These are phyloP conservation scores for Diplodia sapinea DNA, from an alignment of 2,329 filamentous ascomycete genomes.

Conservation along the genomic window DNA sequence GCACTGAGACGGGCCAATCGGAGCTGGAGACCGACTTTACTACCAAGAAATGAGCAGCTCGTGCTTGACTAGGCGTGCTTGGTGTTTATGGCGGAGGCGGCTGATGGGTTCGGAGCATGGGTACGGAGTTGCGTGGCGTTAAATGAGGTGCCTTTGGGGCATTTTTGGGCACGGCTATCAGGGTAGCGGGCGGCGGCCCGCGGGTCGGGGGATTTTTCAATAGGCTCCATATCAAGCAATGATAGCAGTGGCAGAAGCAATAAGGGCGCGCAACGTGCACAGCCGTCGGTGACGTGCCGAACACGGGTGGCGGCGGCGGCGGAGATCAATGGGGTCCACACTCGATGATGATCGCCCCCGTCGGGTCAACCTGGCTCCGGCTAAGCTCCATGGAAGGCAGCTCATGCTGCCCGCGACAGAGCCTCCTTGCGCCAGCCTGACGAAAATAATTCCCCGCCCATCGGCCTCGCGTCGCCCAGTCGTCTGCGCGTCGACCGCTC, in stretches of 20 bases:
- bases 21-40: constrained; percentile 86
- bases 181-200: background rate
- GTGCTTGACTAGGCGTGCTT: background rate
- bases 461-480: constrained; percentile 24
- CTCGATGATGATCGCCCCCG: constrained; percentile 17
- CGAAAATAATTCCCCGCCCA: constrained; percentile 28
- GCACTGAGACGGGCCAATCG: constrained; percentile 66
- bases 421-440: constrained; percentile 29
- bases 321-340: constrained; percentile 14
- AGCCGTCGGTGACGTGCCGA: constrained; percentile 9
- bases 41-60: constrained; percentile 57
- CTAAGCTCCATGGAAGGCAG: constrained; percentile 24
- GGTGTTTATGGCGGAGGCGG: background rate
- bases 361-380: constrained; percentile 26
- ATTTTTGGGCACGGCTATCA: constrained; percentile 9
- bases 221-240: constrained; percentile 7
- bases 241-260: constrained; percentile 18
- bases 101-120: background rate
- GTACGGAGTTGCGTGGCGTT: constrained; percentile 27
- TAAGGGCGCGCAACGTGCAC: background rate
- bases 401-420: constrained; percentile 25
- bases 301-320: background rate
- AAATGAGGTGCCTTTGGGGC: constrained; percentile 1
- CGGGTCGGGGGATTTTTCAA: constrained; percentile 5
- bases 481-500: constrained; percentile 7